Base-by-base conservation (phyloP, 345 rosid species). In the Aquilaria yunnanensis region DNA sequence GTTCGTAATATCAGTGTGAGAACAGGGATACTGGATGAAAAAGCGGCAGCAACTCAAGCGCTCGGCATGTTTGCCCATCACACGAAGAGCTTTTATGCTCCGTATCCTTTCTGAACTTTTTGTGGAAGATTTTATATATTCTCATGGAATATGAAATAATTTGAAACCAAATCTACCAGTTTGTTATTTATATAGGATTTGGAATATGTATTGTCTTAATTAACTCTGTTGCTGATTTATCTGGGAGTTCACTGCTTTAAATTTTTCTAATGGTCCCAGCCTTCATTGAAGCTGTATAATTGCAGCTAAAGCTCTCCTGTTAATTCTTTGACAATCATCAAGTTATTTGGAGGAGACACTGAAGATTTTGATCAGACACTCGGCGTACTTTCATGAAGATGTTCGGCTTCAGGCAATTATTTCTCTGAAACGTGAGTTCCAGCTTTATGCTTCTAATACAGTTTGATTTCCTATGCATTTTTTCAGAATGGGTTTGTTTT, bases 31-130 rank as follows among this genome's bases (percentile, higher is more conserved):
- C 71, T 95, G 68, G 99, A 95, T 77, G 99, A 95, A 83, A 95
- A 95, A 85, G 99, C 99, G 58, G 97, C 99, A 72, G 99, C 99
- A 66, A 95, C 96, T 73, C 99, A 95, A 83, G 96, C 97, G 34
- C 84, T 95, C 78, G 99, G 99, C 71, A 74, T 95, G 56, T 89
- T 91, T 85, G 96, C 99, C 7, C 85, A 85, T 60, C 97, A 89
- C 71, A 91, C 97, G 41, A 89, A 91, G 75, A 65, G 71, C 77
- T 69, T 84, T 67, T 95, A 60, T 79, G 87, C 90, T 47, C 92
- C 85, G 99, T 91, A 95, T 95, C 97, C 99, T 78, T 23, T 54
- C 49, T 63, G 54, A 23, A 29, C 23, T 61, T 64, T 43, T 51
- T 63, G 9, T 57, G 43, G 5, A 5, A 37, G 5, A 37, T 37